Base-by-base conservation (phyloP, 768 basidiomycete species). In the Russula compacta region DNA sequence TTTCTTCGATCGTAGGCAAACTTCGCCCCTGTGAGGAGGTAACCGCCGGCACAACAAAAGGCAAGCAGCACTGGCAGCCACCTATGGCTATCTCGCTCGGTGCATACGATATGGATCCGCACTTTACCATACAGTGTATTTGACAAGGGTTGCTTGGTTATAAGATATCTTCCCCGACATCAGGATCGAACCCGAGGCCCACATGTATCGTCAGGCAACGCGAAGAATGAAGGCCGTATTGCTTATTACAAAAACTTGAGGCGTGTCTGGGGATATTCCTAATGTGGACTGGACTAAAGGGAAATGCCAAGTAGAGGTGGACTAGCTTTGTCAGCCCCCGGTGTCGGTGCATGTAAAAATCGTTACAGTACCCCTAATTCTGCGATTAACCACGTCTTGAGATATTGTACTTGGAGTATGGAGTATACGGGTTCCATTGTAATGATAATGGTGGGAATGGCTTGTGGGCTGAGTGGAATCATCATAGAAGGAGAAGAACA, bases 191-290 rank as follows among this genome's bases (percentile, higher is more conserved):
- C 8, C 39, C 9, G 10, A 42, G 38, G 54, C 39, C 42, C 42
- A 43, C 21, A 65, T 55, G 52, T 49, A 58, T 39, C 65, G 50
- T 49, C 59, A 51, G 33, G 63, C 14, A 51, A 50, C 43, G 47
- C 19, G 40, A 55, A 51, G 39, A 48, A 44, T 35, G 42, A 43
- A 21, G 21, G 40, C 42, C 3, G 36, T 14, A 15, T 10, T 17
- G 15, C 32, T 52, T 53, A 17, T 33, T 42, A 29, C 24, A 19
- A 43, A 39, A 49, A 58, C 49, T 24, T 19, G 32, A 19, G 15
- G 14, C n/a, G 19, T n/a, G 2, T 43, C 19, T 43, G 42, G 42
- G 42, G 42, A 43, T 43, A 43, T 43, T 9, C 46, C 46, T 12
- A 47, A 29, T 29, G 24, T 29, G 24, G 24, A 29, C 24, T 29